Evolutionary conservation across 2,329 filamentous ascomycete genomes (phyloP), one percentile per base, ranked within the genome.

Genomic region (Arthrobotrys pseudoclavata): DNA sequence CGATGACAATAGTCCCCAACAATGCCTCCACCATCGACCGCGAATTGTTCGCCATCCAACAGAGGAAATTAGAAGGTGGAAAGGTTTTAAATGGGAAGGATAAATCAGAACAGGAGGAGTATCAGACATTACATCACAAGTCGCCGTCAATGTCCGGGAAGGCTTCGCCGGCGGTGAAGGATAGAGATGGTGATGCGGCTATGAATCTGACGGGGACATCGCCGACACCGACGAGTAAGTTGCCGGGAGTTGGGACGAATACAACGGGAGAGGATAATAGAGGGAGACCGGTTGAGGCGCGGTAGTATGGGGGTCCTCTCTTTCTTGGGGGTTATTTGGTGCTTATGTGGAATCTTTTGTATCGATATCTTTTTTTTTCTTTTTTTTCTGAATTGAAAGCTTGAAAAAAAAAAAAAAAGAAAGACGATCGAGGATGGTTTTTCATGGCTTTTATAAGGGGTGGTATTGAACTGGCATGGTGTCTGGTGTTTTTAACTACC

Each of bases 91-190:
- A 79, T 40, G 75, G 75, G 29, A 72, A 79, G 34, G 69, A 79
- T 55, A 72, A 79, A 50, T 57, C 61, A 40, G 75, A 79, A 24
- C 75, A 79, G 37, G 69, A 74, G 29, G 75, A 79, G 72, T 79
- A 79, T 29, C 75, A 79, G 66, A 74, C 52, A 40, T 66, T 79
- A 20, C 75, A 79, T 53, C 75, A 79, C 29, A 79, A 79, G 37
- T 69, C 61, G 37, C 75, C 75, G 10, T 79, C 75, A 31, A 79
- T 79, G 69, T 79, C 75, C 37, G 74, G 74, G 20, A 77, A 60
- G 57, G 52, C 74, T 20, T 77, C 74, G 1, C 74, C 74, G 18
- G 67, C 74, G 1, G 26, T 22, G 29, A 76, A 53, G 50, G 71
- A 76, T 52, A 69, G 62, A 37, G 71, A 76, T 31, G 71, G 71